Base-by-base conservation (phyloP, 2,329 filamentous ascomycete species). In the Tolypocladium tundrense region DNA sequence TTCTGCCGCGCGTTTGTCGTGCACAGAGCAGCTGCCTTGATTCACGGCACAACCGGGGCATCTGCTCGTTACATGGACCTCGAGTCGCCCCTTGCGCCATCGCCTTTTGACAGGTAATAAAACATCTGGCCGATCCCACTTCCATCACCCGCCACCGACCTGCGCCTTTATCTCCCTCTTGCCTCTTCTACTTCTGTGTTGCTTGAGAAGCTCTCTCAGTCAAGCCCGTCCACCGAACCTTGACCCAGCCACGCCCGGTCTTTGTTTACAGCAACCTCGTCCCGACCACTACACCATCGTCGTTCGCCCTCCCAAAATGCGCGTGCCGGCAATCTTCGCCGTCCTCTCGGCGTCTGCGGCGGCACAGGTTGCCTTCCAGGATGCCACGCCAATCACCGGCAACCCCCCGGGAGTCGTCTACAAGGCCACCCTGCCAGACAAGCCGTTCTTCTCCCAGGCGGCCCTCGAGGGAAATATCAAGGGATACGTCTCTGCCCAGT, bases 381-480 rank as follows among this genome's bases (percentile, higher is more conserved):
- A 83, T 64, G 84, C 86, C 51, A 69, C 75, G 11, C 68, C 78
- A 45, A 76, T 82, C 21, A 70, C 67, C 19, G 74, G 80, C 71
- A 89, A 89, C 72, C 81, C 85, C 2, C 59, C 69, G 4, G 79
- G 79, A 40, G 70, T 75, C 35, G 68, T 74, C 39, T 88, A 84
- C 72, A 72, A 76, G 57, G 87, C 83, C 21, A 73, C 69, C 2
- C 77, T 90, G 6, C 83, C 83, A 19, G 70, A 78, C 2, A 67
- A 77, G 33, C 70, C 76, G 5, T 81, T 81, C 71, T 83, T 79
- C 68, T 75, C 77, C 59, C 66, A 69, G 1, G 73, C 77, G 3
- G 76, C 68, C 58, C 72, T 78, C 51, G 67, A 72, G 7, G 81
- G 80, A 63, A 83, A 84, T 54, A 43, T 64, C 41, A 33, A 59